These are phyloP conservation scores for Fusarium austroafricanum DNA, from an alignment of 2,329 filamentous ascomycete species.

Conservation along the genomic window DNA sequence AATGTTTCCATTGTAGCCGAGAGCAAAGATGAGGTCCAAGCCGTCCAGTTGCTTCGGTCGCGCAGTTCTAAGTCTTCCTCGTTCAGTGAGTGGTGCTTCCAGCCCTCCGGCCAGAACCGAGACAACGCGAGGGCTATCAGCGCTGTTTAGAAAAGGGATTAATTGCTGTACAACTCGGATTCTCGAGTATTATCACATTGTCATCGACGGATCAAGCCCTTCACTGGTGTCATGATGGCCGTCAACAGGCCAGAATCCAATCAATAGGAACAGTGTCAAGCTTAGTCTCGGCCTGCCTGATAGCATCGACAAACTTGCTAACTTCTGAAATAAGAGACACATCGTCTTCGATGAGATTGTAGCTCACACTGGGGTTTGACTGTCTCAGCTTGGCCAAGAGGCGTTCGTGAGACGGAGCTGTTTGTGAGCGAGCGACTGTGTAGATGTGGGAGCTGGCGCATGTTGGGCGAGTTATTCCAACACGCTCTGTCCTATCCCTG, in stretches of 20 bases:
- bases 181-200: constrained; percentile 9
- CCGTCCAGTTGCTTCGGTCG: background rate
- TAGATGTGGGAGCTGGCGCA: no score
- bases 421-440: no score
- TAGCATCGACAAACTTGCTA: no score
- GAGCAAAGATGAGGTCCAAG: constrained; percentile 6
- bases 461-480: no score
- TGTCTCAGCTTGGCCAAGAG: no score
- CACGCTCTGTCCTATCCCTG: no score
- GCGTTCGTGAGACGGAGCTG: no score
- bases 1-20: constrained; percentile 18
- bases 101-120: background rate
- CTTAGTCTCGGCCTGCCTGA: no score
- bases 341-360: no score
- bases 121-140: background rate
- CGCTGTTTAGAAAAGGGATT: constrained; percentile 10
- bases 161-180: constrained; percentile 3
- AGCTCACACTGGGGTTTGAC: no score
- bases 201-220: constrained; percentile 19
- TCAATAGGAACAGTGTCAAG: background rate
- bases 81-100: background rate
- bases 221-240: constrained; percentile 7
- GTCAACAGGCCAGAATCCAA: constrained; percentile 15
- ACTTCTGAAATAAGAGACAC: no score
- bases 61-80: background rate